Conservation (phyloP, 2,329 filamentous ascomycete genomes). For the Nigrospora sphaerica region DNA sequence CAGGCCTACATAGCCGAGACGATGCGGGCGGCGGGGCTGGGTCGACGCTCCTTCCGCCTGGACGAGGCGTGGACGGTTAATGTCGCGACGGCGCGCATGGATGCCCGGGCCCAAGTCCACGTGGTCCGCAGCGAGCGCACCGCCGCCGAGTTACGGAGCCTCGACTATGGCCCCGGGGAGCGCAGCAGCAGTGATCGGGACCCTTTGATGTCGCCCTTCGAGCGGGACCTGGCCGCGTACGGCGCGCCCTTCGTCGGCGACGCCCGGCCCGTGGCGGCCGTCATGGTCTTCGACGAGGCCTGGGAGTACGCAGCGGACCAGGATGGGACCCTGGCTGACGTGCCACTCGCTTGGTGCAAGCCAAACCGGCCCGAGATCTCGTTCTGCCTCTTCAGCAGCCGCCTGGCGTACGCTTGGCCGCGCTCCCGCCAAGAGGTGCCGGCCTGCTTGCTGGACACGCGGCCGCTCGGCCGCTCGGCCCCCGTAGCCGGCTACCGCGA, state of each 20-base stretch:
- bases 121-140: slow-evolving; percentile 60
- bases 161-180: slow-evolving; percentile 60
- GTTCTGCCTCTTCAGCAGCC: slow-evolving; percentile 65
- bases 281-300: slow-evolving; percentile 62
- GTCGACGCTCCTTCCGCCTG: slow-evolving; percentile 62
- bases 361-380: slow-evolving; percentile 48
- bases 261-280: slow-evolving; percentile 58
- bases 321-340: slow-evolving; percentile 58
- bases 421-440: slow-evolving; percentile 60
- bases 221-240: slow-evolving; percentile 37
- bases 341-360: slow-evolving; percentile 44
- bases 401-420: slow-evolving; percentile 64
- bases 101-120: slow-evolving; percentile 64
- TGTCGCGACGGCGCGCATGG: slow-evolving; percentile 20
- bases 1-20: slow-evolving; percentile 71
- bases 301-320: slow-evolving; percentile 46
- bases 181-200: slow-evolving; percentile 45
- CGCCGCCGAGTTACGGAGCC: slow-evolving; percentile 56
- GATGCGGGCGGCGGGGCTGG: slow-evolving; percentile 62
- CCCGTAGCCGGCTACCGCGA: no score
- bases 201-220: slow-evolving; percentile 37
- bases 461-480: slow-evolving; percentile 21
- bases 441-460: slow-evolving; percentile 35
- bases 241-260: slow-evolving; percentile 21
- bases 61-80: slow-evolving; percentile 58